These are phyloP conservation scores for Schizophyllum commune DNA, from an alignment of 1,284 basidiomycete genomes.

Conservation along the genomic window DNA sequence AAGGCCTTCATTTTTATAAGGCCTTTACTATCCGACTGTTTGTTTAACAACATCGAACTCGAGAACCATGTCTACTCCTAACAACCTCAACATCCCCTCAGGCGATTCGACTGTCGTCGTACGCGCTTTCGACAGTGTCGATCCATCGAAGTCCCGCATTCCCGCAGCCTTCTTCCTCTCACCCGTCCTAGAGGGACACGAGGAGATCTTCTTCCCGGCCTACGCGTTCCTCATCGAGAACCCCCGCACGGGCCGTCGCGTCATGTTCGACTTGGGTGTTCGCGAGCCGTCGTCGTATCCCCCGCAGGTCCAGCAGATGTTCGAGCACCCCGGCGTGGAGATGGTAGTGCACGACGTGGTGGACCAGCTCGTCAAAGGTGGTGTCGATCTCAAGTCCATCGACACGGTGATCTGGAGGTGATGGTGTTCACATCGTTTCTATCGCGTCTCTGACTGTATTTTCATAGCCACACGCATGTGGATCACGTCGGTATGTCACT, in stretches of 20 bases:
- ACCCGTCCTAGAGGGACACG: background rate
- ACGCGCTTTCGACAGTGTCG: background rate
- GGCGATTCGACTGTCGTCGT: background rate
- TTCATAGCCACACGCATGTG: conserved; percentile 11
- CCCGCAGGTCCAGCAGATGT: conserved; percentile 1
- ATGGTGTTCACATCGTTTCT: too few species aligned
- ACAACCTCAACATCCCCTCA: background rate
- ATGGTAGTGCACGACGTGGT: conserved; percentile 7
- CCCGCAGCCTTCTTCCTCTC: background rate
- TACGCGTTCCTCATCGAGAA: conserved; percentile 12
- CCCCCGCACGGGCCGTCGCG: background rate
- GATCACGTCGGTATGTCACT: conserved; percentile 7
- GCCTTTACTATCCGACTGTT: too few species aligned
- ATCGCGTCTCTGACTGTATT: background rate
- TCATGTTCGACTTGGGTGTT: conserved; percentile 11
- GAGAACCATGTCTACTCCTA: background rate
- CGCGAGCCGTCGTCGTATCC: conserved; percentile 6
- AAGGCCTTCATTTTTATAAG: too few species aligned
- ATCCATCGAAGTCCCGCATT: background rate
- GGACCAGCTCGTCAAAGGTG: conserved; percentile 6
- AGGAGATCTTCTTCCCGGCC: background rate
- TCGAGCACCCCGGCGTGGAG: background rate
- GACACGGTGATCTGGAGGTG: conserved; percentile 13
- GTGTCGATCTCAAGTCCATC: conserved; percentile 7
- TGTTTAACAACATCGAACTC: too few species aligned